These are phyloP conservation scores for Colletotrichum lindemuthianum DNA, from an alignment of 2,329 filamentous ascomycete genomes.

Conservation along the genomic window DNA sequence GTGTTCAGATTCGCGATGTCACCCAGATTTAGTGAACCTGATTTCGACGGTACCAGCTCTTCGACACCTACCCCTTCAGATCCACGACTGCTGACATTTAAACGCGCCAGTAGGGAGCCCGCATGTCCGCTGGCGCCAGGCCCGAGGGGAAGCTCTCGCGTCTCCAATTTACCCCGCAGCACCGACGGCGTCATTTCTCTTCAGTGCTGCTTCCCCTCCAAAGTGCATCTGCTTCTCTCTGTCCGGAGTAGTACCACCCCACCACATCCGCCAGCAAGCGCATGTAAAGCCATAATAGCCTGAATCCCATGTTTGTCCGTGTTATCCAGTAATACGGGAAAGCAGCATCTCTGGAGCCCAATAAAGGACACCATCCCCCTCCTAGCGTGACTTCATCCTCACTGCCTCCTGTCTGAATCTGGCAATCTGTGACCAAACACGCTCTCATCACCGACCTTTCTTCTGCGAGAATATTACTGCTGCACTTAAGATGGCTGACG, in stretches of 20 bases:
- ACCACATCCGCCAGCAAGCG: slow-evolving; percentile 25
- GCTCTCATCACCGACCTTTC: neutral
- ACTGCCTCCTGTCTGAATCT: neutral
- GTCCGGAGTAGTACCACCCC: slow-evolving; percentile 5
- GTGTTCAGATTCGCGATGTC: too few species aligned
- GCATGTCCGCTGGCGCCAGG: slow-evolving; percentile 16
- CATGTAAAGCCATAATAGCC: slow-evolving; percentile 31
- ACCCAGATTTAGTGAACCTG: too few species aligned
- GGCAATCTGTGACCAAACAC: neutral
- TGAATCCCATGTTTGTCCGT: slow-evolving; percentile 25
- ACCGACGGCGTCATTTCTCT: slow-evolving; percentile 26
- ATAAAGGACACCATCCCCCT: slow-evolving; percentile 17
- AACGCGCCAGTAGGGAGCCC: slow-evolving; percentile 24
- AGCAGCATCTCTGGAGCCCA: neutral
- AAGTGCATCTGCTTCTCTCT: too few species aligned
- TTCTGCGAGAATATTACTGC: neutral
- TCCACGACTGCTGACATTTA: neutral
- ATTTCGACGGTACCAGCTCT: too few species aligned
- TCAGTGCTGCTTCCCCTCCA: slow-evolving; percentile 17
- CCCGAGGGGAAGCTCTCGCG: neutral
- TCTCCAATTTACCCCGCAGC: slow-evolving; percentile 36
- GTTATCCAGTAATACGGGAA: slow-evolving; percentile 5
- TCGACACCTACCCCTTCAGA: too few species aligned
- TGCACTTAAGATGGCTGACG: slow-evolving; percentile 51
- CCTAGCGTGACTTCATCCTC: slow-evolving; percentile 11